A percentile compares a stretch with the other conserved stretches of the same genome.
These are phyloP conservation scores for Backusella tarrabulga DNA, from an alignment of 192 early-diverging fungal genomes.

Conservation along the genomic window DNA sequence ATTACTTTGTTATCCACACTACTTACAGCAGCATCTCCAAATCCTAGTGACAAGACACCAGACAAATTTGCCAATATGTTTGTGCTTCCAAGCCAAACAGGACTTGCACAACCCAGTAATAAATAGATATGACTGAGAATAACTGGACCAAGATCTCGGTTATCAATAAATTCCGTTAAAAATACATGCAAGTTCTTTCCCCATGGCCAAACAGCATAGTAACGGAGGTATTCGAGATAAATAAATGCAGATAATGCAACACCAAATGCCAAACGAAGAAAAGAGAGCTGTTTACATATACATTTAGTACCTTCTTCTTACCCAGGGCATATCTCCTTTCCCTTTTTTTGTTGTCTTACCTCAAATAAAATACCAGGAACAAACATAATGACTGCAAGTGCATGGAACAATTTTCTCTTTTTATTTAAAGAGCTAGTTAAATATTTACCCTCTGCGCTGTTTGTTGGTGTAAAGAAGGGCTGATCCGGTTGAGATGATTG, in stretches of 20 bases:
- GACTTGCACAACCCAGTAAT: constrained; percentile 84
- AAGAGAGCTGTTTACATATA: constrained; percentile 45
- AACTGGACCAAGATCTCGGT: constrained; percentile 76
- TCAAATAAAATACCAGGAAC: constrained; percentile 74
- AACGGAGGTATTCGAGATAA: constrained; percentile 78
- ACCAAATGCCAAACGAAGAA: constrained; percentile 81
- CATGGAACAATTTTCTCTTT: constrained; percentile 86
- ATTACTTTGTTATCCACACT: background rate
- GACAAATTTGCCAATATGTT: constrained; percentile 55
- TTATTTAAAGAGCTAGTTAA: constrained; percentile 61
- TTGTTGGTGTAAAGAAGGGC: background rate
- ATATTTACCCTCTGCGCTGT: background rate
- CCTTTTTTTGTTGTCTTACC: constrained; percentile 42
- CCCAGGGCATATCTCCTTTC: background rate
- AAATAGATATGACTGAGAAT: constrained; percentile 91
- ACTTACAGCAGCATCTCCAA: constrained; percentile 82
- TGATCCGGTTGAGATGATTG: background rate
- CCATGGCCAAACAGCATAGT: constrained; percentile 67
- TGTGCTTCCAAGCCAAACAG: constrained; percentile 78
- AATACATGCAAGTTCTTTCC: constrained; percentile 67
- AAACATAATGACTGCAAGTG: constrained; percentile 82
- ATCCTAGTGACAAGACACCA: constrained; percentile 85
- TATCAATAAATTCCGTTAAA: constrained; percentile 79
- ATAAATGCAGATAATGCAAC: constrained; percentile 73
- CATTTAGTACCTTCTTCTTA: background rate